These are phyloP conservation scores for Physaria fendleri DNA, from an alignment of 345 rosid genomes.

Conservation along the genomic window DNA sequence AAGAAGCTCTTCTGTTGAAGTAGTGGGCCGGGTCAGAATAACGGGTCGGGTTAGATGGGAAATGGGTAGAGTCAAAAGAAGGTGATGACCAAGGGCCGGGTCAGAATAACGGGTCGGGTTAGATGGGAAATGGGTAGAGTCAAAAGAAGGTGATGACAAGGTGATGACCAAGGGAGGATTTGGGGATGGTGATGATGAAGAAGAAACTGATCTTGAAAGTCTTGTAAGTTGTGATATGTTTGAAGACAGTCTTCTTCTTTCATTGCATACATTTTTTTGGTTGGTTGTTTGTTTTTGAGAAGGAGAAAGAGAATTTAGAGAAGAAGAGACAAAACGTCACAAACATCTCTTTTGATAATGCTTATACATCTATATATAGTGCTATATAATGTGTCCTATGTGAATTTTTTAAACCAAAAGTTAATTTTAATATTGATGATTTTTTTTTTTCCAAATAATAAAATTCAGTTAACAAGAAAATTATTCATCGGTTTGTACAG, in stretches of 20 bases:
- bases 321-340: conserved; percentile 32
- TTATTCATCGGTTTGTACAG: conserved; percentile 14
- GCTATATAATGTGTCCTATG: conserved; percentile 3
- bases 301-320: conserved; percentile 17
- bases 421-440: conserved; percentile 2
- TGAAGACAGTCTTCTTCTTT: conserved; percentile 74
- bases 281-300: not conserved
- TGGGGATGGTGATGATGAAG: conserved; percentile 49
- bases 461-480: not conserved
- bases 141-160: conserved; percentile 26
- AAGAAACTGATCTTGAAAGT: conserved; percentile 57
- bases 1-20: conserved; percentile 63
- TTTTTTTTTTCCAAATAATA: too few species aligned
- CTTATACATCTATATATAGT: conserved; percentile 20
- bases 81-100: conserved; percentile 23
- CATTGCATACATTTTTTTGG: conserved; percentile 44
- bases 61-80: conserved; percentile 27
- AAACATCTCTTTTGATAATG: conserved; percentile 34
- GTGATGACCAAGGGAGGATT: conserved; percentile 22
- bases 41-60: conserved; percentile 35
- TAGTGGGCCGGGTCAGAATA: conserved; percentile 60
- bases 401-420: not conserved
- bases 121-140: conserved; percentile 24
- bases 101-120: conserved; percentile 50
- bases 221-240: conserved; percentile 51